Evolutionary conservation across 306 rosid genomes (phyloP).

Genomic region (Dryas alaskensis): DNA sequence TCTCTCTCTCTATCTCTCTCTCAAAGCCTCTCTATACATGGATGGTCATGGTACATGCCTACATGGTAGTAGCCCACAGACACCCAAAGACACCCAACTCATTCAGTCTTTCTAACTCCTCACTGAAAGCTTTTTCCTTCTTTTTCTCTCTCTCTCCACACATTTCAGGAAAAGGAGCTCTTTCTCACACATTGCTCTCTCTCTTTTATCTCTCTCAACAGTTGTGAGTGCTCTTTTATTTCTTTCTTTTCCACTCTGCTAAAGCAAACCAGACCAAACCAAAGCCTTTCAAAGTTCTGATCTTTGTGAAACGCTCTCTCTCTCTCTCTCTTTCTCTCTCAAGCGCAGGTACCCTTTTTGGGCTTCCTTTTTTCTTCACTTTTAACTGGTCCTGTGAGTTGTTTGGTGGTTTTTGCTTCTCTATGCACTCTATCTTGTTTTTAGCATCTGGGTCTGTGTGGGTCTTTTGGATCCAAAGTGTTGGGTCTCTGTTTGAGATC

Average conservation of each 20-base stretch:
- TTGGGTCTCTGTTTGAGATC: slow-evolving; percentile 40
- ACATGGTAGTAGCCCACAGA: slow-evolving; percentile 36
- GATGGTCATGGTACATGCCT: background rate
- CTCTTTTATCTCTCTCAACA: slow-evolving; percentile 30
- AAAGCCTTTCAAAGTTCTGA: slow-evolving; percentile 33
- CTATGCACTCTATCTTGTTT: slow-evolving; percentile 27
- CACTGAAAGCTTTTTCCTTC: slow-evolving; percentile 15
- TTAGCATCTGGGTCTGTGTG: slow-evolving; percentile 37
- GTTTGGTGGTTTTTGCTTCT: slow-evolving; percentile 36
- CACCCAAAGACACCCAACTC: slow-evolving; percentile 24
- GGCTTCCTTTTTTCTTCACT: slow-evolving; percentile 31
- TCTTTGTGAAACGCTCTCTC: slow-evolving; percentile 30
- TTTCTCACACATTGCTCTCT: slow-evolving; percentile 14
- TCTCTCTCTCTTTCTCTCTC: slow-evolving; percentile 12
- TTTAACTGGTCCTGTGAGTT: slow-evolving; percentile 38
- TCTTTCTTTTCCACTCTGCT: slow-evolving; percentile 28
- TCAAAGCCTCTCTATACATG: slow-evolving; percentile 14
- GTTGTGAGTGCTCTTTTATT: slow-evolving; percentile 25
- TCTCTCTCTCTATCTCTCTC: background rate
- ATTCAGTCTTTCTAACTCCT: slow-evolving; percentile 16
- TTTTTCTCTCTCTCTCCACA: slow-evolving; percentile 34
- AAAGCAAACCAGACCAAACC: slow-evolving; percentile 25
- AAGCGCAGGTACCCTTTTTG: slow-evolving; percentile 35
- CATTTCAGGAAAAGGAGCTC: slow-evolving; percentile 33
- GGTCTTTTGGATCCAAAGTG: slow-evolving; percentile 39